Evolutionary conservation across 345 rosid genomes (phyloP).

Genomic region (Dimocarpus longan): DNA sequence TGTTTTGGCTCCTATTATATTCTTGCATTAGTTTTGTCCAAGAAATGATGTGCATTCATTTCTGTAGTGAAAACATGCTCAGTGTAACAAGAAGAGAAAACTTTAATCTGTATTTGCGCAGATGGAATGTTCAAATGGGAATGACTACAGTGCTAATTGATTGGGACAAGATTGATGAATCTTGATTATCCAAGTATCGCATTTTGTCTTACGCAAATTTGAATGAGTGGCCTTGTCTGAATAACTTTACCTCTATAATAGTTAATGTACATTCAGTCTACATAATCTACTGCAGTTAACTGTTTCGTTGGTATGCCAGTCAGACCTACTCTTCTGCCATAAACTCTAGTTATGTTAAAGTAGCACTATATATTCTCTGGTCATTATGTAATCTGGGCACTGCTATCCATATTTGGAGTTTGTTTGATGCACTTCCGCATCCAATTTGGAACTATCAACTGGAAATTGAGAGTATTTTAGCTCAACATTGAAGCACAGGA

Average conservation of each 20-base stretch:
- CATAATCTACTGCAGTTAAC: neutral
- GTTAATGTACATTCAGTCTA: neutral
- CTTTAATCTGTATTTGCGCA: neutral
- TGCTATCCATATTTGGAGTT: neutral
- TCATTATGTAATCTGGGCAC: neutral
- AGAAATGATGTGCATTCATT: neutral
- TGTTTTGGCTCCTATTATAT: neutral
- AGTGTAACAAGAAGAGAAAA: neutral
- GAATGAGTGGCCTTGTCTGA: no score
- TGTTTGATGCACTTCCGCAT: slow-evolving; percentile 1
- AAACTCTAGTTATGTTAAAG: neutral
- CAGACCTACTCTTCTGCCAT: neutral
- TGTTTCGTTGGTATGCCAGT: neutral
- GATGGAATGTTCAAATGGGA: neutral
- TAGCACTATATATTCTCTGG: neutral
- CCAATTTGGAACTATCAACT: neutral
- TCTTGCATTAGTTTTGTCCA: neutral
- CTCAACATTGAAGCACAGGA: neutral
- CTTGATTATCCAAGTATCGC: neutral
- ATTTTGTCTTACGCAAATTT: neutral
- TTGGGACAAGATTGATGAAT: neutral
- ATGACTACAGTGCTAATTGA: neutral
- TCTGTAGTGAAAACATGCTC: neutral
- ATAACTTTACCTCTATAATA: neutral
- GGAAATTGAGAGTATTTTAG: slow-evolving; percentile 6